Percentiles rank a stretch among this genome's conserved stretches.
phyloP scores from a whole-genome alignment of 371 early-diverging fungal species.

The Mucor irregularis region DNA sequence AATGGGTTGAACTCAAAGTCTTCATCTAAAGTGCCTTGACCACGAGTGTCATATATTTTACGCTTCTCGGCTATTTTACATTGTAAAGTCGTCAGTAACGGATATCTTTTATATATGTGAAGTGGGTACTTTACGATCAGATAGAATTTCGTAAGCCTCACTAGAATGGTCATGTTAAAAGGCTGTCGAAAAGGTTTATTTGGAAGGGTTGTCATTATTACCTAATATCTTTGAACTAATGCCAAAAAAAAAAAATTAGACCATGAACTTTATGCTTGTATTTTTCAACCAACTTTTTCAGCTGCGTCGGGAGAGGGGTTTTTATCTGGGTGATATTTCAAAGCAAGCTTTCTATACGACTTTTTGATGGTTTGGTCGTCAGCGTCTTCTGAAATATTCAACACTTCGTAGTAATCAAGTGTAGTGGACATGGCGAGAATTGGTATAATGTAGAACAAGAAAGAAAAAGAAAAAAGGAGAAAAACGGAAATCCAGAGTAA shows the following conservation, averaged over 20 bases:
- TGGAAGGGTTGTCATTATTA: constrained; percentile 10
- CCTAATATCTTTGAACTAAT: constrained; percentile 52
- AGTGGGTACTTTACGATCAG: constrained; percentile 43
- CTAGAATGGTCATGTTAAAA: constrained; percentile 9
- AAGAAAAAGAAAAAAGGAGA: constrained; percentile 6
- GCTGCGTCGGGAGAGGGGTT: constrained; percentile 44
- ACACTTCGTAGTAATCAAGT: constrained; percentile 32
- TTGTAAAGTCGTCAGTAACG: neutral
- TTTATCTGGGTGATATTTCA: constrained; percentile 64
- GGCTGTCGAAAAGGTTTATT: neutral
- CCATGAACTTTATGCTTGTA: neutral
- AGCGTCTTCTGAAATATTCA: constrained; percentile 30
- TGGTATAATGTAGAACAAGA: constrained; percentile 5
- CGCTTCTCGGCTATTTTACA: constrained; percentile 38
- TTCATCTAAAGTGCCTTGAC: neutral
- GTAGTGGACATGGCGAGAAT: constrained; percentile 6
- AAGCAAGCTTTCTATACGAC: constrained; percentile 44
- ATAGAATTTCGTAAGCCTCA: constrained; percentile 57
- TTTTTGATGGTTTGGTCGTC: constrained; percentile 45
- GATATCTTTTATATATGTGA: neutral
- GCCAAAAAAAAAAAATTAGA: neutral
- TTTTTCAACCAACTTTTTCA: constrained; percentile 31
- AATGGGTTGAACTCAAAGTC: constrained; percentile 19
- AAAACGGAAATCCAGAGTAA: neutral
- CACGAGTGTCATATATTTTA: constrained; percentile 36